A percentile compares a stretch with the other conserved stretches of the same genome.
Conservation (phyloP, 2,329 filamentous ascomycete genomes). For the Thermomyces lanuginosus region DNA sequence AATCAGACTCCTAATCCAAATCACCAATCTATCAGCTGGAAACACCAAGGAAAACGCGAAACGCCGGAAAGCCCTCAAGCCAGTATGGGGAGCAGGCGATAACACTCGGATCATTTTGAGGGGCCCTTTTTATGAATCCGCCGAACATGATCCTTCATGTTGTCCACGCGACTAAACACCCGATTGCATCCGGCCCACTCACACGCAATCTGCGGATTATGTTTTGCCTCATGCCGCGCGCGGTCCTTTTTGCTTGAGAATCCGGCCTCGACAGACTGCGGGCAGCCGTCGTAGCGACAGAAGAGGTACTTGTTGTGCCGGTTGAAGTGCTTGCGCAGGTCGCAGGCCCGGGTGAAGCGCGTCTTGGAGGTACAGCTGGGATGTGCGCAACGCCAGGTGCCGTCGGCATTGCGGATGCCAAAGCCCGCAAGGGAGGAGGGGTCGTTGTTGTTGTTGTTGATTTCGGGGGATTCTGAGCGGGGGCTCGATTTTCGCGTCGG, state of each 20-base stretch:
- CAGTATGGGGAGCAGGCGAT: too few species aligned
- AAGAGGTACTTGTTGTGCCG: slow-evolving; percentile 46
- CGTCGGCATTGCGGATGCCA: slow-evolving; percentile 16
- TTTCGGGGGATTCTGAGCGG: slow-evolving; percentile 5
- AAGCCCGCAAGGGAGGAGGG: slow-evolving; percentile 18
- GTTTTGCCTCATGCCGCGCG: slow-evolving; percentile 45
- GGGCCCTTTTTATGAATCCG: slow-evolving; percentile 27
- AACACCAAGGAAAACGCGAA: too few species aligned
- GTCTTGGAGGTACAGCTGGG: slow-evolving; percentile 44
- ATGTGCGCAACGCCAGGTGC: slow-evolving; percentile 42
- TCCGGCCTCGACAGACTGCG: slow-evolving; percentile 39
- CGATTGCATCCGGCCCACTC: slow-evolving; percentile 42
- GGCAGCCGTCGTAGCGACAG: slow-evolving; percentile 42
- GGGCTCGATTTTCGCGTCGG: too few species aligned
- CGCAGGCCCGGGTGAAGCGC: slow-evolving; percentile 42
- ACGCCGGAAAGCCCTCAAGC: too few species aligned
- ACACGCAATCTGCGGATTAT: slow-evolving; percentile 44
- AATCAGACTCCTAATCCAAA: too few species aligned
- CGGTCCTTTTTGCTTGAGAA: slow-evolving; percentile 49
- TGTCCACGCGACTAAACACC: slow-evolving; percentile 45
- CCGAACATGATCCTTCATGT: slow-evolving; percentile 39
- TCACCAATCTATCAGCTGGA: too few species aligned
- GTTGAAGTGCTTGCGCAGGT: slow-evolving; percentile 47
- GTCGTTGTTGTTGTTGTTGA: too few species aligned
- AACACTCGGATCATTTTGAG: too few species aligned